Conservation (phyloP, 2,329 filamentous ascomycete species). For the Dactylellina drechsleri region DNA sequence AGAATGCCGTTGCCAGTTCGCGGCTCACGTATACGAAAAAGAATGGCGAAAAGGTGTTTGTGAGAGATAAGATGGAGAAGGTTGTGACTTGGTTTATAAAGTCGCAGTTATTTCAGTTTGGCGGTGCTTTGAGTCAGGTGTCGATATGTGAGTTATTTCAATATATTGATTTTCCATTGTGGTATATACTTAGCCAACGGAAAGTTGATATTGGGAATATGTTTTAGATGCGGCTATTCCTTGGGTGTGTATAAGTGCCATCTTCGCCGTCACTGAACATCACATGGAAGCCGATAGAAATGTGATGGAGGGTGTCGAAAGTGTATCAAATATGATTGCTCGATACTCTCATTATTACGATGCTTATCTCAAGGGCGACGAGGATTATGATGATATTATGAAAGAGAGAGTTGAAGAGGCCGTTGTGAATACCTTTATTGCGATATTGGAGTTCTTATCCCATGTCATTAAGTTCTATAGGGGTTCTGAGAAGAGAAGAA, state of each 20-base stretch:
- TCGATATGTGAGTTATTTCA: constrained; percentile 26
- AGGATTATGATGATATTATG: constrained; percentile 36
- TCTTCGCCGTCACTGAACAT: constrained; percentile 34
- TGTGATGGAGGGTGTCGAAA: constrained; percentile 37
- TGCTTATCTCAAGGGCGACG: constrained; percentile 21
- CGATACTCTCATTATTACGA: constrained; percentile 39
- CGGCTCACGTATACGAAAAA: constrained; percentile 26
- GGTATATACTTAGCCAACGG: neutral
- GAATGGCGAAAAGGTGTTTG: constrained; percentile 29
- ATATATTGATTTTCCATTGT: neutral
- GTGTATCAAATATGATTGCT: constrained; percentile 36
- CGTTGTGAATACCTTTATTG: constrained; percentile 30
- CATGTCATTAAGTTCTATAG: constrained; percentile 40
- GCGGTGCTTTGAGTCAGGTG: constrained; percentile 27
- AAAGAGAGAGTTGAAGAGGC: constrained; percentile 34
- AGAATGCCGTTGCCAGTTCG: constrained; percentile 23
- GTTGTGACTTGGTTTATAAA: constrained; percentile 45
- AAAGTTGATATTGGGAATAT: neutral
- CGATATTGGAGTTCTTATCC: constrained; percentile 28
- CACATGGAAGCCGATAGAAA: constrained; percentile 41
- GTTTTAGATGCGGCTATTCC: constrained; percentile 32
- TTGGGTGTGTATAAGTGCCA: constrained; percentile 33
- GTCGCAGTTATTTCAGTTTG: constrained; percentile 36
- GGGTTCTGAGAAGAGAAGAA: constrained; percentile 26
- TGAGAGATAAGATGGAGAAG: constrained; percentile 42